phyloP scores from a whole-genome alignment of 2,329 filamentous ascomycete species.

The Apiospora arundinis region DNA sequence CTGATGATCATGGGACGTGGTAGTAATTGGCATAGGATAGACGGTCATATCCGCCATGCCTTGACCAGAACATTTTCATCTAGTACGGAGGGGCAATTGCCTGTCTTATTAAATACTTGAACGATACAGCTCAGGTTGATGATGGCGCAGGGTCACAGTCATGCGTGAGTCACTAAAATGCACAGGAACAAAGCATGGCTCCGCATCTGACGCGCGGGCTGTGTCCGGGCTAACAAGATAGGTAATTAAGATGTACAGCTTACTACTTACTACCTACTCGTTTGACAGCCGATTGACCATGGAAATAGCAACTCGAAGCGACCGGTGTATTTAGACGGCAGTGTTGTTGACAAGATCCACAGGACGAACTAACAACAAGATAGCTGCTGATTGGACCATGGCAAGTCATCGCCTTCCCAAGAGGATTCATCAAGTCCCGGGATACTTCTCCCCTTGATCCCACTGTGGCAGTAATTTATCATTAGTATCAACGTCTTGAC shows the following conservation, averaged over 20 bases:
- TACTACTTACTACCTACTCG: neutral
- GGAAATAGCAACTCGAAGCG: neutral
- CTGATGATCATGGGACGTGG: neutral
- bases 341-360: neutral
- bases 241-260: neutral
- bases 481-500: neutral
- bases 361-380: neutral
- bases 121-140: neutral
- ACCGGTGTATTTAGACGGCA: neutral
- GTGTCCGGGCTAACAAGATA: neutral
- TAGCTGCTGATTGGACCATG: neutral
- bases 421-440: constrained; percentile 1
- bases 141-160: neutral
- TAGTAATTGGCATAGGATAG: neutral
- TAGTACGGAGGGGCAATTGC: neutral
- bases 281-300: neutral
- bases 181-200: neutral
- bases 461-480: constrained; percentile 25
- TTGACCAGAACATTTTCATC: neutral
- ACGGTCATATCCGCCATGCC: constrained; percentile 8
- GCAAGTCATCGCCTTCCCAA: constrained; percentile 19
- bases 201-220: neutral
- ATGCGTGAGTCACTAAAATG: constrained; percentile 13
- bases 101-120: neutral
- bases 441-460: constrained; percentile 29